Percentiles rank a stretch among this genome's conserved stretches.
phyloP scores from a whole-genome alignment of 1,284 basidiomycete species.

The Dichomitus squalens region DNA sequence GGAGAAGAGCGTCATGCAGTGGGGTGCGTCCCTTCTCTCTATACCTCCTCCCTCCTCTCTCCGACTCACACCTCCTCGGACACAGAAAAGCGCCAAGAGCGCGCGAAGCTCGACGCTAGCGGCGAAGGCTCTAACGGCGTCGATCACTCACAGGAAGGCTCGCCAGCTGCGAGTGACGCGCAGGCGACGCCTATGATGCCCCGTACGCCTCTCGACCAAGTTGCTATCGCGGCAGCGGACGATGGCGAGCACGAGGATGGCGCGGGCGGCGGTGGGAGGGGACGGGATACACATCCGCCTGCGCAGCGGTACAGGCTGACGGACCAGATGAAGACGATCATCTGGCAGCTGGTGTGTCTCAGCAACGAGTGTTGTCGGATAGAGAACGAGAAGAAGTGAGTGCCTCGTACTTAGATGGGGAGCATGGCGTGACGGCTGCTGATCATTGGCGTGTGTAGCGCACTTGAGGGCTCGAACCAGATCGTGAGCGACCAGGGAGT shows the following conservation, averaged over 20 bases:
- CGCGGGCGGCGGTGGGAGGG: constrained; percentile 32
- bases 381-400: constrained; percentile 85
- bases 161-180: constrained; percentile 31
- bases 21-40: constrained; percentile 51
- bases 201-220: constrained; percentile 18
- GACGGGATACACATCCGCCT: constrained; percentile 57
- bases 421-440: not conserved
- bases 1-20: constrained; percentile 63
- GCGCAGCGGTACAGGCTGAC: constrained; percentile 73
- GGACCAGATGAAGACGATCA: constrained; percentile 71
- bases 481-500: constrained; percentile 79
- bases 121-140: constrained; percentile 28
- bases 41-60: not conserved
- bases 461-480: constrained; percentile 64
- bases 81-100: constrained; percentile 63
- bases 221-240: constrained; percentile 20
- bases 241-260: constrained; percentile 34
- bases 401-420: constrained; percentile 23
- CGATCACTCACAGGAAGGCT: constrained; percentile 39
- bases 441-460: constrained; percentile 39
- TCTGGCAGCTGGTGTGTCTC: constrained; percentile 78
- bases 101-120: constrained; percentile 37
- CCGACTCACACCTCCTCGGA: not conserved
- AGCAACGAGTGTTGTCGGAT: constrained; percentile 80
- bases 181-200: constrained; percentile 27